Evolutionary conservation across 306 rosid species (phyloP).

Genomic region (Notholithocarpus densiflorus): DNA sequence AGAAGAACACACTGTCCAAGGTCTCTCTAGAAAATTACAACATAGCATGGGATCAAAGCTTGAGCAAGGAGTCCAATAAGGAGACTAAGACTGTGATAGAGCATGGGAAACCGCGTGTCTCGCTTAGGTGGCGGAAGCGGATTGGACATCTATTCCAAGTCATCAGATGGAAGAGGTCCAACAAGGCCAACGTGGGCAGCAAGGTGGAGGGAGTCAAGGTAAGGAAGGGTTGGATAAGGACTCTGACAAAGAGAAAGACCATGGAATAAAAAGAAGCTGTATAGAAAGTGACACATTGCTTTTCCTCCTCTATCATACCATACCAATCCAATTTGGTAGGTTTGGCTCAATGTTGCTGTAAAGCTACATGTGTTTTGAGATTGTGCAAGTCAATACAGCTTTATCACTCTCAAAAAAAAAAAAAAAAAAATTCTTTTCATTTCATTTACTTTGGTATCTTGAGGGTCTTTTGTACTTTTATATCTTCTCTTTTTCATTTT

Average conservation of each 20-base stretch:
- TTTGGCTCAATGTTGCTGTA: conserved; percentile 39
- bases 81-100: conserved; percentile 81
- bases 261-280: conserved; percentile 48
- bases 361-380: conserved; percentile 44
- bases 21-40: conserved; percentile 62
- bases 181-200: conserved; percentile 53
- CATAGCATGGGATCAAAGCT: conserved; percentile 52
- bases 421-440: conserved; percentile 28
- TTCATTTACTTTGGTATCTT: conserved; percentile 30
- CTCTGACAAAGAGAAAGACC: conserved; percentile 76
- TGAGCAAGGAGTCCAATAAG: conserved; percentile 29
- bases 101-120: conserved; percentile 63
- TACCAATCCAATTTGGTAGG: conserved; percentile 28
- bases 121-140: conserved; percentile 90
- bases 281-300: conserved; percentile 32
- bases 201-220: conserved; percentile 78
- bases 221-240: conserved; percentile 84
- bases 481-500: conserved; percentile 8
- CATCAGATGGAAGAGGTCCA: conserved; percentile 74
- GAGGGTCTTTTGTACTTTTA: conserved; percentile 1
- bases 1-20: conserved; percentile 64
- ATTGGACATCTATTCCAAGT: conserved; percentile 87
- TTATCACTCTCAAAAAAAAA: conserved; percentile 29
- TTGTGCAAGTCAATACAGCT: conserved; percentile 55
- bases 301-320: conserved; percentile 17